These are phyloP conservation scores for Lentinula detonsa DNA, from an alignment of 768 basidiomycete genomes.

Conservation along the genomic window DNA sequence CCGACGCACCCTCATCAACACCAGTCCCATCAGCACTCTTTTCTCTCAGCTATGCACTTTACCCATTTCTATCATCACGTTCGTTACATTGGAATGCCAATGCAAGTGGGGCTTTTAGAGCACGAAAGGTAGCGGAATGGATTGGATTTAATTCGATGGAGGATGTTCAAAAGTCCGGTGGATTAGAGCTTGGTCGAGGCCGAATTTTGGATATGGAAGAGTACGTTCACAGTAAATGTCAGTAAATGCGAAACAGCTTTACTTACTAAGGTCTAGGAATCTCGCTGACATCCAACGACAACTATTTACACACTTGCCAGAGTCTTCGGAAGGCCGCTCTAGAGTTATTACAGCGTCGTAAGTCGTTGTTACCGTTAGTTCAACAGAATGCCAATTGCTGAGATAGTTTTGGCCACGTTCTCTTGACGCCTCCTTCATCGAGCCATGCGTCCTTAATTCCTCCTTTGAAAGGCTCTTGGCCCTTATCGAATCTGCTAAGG, in stretches of 20 bases:
- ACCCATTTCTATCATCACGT: constrained; percentile 54
- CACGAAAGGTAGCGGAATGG: constrained; percentile 62
- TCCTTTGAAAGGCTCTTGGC: constrained; percentile 36
- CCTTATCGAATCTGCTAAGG: constrained; percentile 32
- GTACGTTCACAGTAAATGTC: constrained; percentile 20
- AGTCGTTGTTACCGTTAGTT: constrained; percentile 9
- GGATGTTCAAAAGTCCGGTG: constrained; percentile 28
- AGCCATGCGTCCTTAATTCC: constrained; percentile 35
- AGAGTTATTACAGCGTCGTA: constrained; percentile 35
- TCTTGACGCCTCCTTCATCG: constrained; percentile 34
- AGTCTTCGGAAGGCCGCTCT: background rate
- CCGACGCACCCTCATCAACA: constrained; percentile 16
- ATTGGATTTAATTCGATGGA: constrained; percentile 30
- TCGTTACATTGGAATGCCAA: constrained; percentile 42
- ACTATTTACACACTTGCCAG: background rate
- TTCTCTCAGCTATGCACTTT: constrained; percentile 49
- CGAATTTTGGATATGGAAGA: constrained; percentile 25
- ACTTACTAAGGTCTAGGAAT: constrained; percentile 1
- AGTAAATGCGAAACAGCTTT: no score
- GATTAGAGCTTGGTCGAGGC: constrained; percentile 28
- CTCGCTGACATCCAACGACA: constrained; percentile 7
- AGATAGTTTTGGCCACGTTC: constrained; percentile 52
- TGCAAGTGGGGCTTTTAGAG: constrained; percentile 42
- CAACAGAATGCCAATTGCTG: constrained; percentile 5
- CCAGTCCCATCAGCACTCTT: constrained; percentile 21